Conservation (phyloP, 805 yeast species). For the Pichia paraexigua region DNA sequence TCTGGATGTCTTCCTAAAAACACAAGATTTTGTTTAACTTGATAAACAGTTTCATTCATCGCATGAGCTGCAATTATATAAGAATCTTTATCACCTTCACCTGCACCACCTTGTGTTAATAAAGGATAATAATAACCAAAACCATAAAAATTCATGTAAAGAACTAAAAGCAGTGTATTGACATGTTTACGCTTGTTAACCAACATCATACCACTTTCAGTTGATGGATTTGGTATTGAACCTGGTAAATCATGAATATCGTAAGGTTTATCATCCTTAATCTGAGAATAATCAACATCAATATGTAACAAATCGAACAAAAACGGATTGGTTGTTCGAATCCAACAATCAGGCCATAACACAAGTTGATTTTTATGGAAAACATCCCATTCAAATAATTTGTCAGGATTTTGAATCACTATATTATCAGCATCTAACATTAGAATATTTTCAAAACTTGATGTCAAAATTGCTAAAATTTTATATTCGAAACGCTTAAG, state of each 20-base stretch:
- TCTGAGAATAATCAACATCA: slow-evolving; percentile 7
- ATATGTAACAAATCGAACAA: slow-evolving; percentile 33
- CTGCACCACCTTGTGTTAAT: slow-evolving; percentile 63
- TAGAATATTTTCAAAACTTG: slow-evolving; percentile 38
- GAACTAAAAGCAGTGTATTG: slow-evolving; percentile 45
- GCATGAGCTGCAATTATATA: slow-evolving; percentile 61
- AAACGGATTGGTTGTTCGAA: slow-evolving; percentile 56
- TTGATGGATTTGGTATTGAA: slow-evolving; percentile 56
- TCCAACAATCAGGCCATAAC: slow-evolving; percentile 68
- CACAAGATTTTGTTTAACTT: slow-evolving; percentile 43
- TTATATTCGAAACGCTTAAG: slow-evolving; percentile 45
- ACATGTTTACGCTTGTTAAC: slow-evolving; percentile 50
- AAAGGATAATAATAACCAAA: slow-evolving; percentile 59
- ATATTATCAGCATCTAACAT: slow-evolving; percentile 46
- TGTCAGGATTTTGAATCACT: slow-evolving; percentile 36
- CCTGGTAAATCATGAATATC: slow-evolving; percentile 56
- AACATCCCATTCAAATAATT: slow-evolving; percentile 37
- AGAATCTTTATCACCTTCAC: slow-evolving; percentile 77
- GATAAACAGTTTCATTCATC: slow-evolving; percentile 26
- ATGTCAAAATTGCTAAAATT: slow-evolving; percentile 39
- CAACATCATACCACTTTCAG: slow-evolving; percentile 64
- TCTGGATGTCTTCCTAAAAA: slow-evolving; percentile 43
- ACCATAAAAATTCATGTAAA: slow-evolving; percentile 60
- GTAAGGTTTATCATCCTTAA: slow-evolving; percentile 21
- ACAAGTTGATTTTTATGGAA: slow-evolving; percentile 39